phyloP scores from a whole-genome alignment of 768 basidiomycete genomes.

The Termitomyces sp. region DNA sequence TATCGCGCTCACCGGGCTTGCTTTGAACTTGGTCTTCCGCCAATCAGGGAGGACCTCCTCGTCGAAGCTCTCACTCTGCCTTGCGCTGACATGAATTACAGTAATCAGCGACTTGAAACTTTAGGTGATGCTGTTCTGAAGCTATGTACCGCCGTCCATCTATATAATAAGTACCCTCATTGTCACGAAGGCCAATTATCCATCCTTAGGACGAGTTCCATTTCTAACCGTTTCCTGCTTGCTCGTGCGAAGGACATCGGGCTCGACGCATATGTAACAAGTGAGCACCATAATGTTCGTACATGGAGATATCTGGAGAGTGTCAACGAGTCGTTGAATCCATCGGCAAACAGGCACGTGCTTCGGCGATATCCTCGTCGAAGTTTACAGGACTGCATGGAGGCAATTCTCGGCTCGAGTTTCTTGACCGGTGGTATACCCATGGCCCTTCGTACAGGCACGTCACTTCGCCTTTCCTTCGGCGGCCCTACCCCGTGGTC shows the following conservation, averaged over 20 bases:
- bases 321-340: conserved; percentile 25
- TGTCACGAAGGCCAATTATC: conserved; percentile 83
- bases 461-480: conserved; percentile 61
- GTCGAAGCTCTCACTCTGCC: conserved; percentile 78
- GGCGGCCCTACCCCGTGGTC: conserved; percentile 71
- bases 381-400: conserved; percentile 85
- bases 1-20: conserved; percentile 55
- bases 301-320: conserved; percentile 55
- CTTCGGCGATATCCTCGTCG: conserved; percentile 54
- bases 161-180: conserved; percentile 71
- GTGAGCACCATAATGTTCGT: conserved; percentile 47
- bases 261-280: conserved; percentile 59
- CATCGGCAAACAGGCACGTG: conserved; percentile 25
- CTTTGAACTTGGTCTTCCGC: conserved; percentile 53
- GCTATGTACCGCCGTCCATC: conserved; percentile 67
- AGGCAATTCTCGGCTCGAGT: conserved; percentile 75
- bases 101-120: conserved; percentile 84
- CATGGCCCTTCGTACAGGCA: conserved; percentile 62
- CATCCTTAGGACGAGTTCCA: conserved; percentile 52
- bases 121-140: conserved; percentile 83
- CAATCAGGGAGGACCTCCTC: conserved; percentile 51
- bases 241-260: conserved; percentile 58
- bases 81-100: conserved; percentile 54
- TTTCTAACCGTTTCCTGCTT: conserved; percentile 71
- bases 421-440: conserved; percentile 69